Percentiles rank a stretch among this genome's conserved stretches.
phyloP scores from a whole-genome alignment of 768 basidiomycete genomes.

The Agaricus blazei region DNA sequence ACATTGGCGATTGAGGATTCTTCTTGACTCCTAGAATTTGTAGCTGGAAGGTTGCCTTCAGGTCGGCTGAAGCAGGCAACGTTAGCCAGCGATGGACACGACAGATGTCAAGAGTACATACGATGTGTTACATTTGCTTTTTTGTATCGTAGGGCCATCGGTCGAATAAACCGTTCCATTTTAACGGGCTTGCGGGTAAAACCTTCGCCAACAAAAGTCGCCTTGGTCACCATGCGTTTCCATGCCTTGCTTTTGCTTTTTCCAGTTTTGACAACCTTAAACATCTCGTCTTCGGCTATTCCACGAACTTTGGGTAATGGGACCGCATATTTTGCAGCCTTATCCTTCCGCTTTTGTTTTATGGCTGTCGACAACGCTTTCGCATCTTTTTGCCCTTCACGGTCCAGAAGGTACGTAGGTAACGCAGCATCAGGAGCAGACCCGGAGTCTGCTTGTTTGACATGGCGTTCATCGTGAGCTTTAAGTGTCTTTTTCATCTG shows the following conservation, averaged over 20 bases:
- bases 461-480: slow-evolving; percentile 97
- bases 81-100: slow-evolving; percentile 1
- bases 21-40: slow-evolving; percentile 98
- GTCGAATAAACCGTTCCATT: slow-evolving; percentile 96
- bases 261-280: slow-evolving; percentile 97
- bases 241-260: slow-evolving; percentile 95
- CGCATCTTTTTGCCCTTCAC: slow-evolving; percentile 97
- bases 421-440: slow-evolving; percentile 86
- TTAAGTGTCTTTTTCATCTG: slow-evolving; percentile 99
- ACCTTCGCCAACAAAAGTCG: slow-evolving; percentile 96
- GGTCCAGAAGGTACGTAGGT: slow-evolving; percentile 93
- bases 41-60: slow-evolving; percentile 98
- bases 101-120: slow-evolving; percentile 29
- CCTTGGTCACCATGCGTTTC: slow-evolving; percentile 99
- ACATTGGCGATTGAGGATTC: slow-evolving; percentile 99
- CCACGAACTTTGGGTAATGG: slow-evolving; percentile 96
- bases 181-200: slow-evolving; percentile 99
- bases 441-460: slow-evolving; percentile 88
- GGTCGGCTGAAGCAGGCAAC: slow-evolving; percentile 61
- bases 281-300: slow-evolving; percentile 99
- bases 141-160: slow-evolving; percentile 96
- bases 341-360: slow-evolving; percentile 98
- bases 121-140: slow-evolving; percentile 99
- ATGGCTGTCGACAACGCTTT: slow-evolving; percentile 93
- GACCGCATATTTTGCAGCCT: slow-evolving; percentile 96